phyloP scores from a whole-genome alignment of 768 basidiomycete species.

The Cytidiella melzeri region DNA sequence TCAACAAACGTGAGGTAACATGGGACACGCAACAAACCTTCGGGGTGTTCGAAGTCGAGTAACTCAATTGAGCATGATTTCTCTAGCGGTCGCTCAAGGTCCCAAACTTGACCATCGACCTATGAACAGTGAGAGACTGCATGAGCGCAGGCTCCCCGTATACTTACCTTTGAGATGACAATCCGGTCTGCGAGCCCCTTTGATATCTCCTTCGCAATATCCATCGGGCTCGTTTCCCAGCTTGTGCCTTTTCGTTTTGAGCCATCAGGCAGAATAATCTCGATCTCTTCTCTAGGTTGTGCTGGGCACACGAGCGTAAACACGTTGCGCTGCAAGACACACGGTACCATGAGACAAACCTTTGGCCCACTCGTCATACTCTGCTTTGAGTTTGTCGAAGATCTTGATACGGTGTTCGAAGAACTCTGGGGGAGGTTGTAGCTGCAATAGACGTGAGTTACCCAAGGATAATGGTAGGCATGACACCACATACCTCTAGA shows the following conservation, averaged over 20 bases:
- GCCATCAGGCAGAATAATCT: conserved; percentile 82
- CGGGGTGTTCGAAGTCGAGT: conserved; percentile 88
- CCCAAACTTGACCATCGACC: conserved; percentile 89
- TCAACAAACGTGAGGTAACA: neutral
- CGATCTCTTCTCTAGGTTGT: conserved; percentile 80
- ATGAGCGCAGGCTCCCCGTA: conserved; percentile 3
- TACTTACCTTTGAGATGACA: conserved; percentile 84
- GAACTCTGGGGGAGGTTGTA: conserved; percentile 79
- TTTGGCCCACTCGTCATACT: conserved; percentile 77
- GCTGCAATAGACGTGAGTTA: conserved; percentile 32
- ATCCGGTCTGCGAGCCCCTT: conserved; percentile 82
- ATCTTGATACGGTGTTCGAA: conserved; percentile 87
- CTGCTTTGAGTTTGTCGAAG: conserved; percentile 80
- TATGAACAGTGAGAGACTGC: conserved; percentile 20
- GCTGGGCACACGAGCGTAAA: conserved; percentile 30
- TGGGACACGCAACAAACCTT: conserved; percentile 47
- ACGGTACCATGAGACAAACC: conserved; percentile 36
- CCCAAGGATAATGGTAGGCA: neutral
- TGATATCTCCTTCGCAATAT: conserved; percentile 81
- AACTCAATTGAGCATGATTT: conserved; percentile 72
- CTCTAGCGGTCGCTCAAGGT: conserved; percentile 93
- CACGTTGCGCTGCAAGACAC: too few relatives aligned
- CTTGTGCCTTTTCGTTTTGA: conserved; percentile 76
- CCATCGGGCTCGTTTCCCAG: conserved; percentile 94
- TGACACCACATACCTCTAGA: conserved; percentile 46